These are phyloP conservation scores for Chalciporus pseudorubinellus DNA, from an alignment of 768 basidiomycete genomes.

Conservation along the genomic window DNA sequence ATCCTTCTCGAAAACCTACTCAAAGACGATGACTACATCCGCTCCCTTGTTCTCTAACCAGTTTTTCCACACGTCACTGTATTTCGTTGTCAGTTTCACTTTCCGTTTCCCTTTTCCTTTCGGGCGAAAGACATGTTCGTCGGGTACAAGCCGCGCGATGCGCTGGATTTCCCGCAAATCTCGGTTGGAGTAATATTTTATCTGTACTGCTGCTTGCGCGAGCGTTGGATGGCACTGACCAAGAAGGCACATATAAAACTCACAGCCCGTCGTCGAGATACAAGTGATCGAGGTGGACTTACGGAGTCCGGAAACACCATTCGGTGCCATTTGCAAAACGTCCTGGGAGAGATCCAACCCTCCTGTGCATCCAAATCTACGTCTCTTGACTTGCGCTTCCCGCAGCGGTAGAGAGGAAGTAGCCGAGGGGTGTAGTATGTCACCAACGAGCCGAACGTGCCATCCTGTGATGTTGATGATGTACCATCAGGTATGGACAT, in stretches of 20 bases:
- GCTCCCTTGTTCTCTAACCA: constrained; percentile 39
- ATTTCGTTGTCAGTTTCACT: constrained; percentile 25
- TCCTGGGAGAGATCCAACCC: constrained; percentile 31
- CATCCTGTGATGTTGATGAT: constrained; percentile 4
- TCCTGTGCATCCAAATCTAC: constrained; percentile 19
- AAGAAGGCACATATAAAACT: background rate
- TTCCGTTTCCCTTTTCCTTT: background rate
- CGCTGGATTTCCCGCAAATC: constrained; percentile 41
- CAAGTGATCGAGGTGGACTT: constrained; percentile 13
- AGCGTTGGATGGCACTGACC: constrained; percentile 36
- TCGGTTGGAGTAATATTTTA: constrained; percentile 37
- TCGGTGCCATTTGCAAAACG: constrained; percentile 46
- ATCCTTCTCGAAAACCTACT: constrained; percentile 6
- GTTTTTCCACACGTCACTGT: constrained; percentile 36
- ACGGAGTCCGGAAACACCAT: constrained; percentile 44
- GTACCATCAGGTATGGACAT: background rate
- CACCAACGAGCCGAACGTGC: constrained; percentile 22
- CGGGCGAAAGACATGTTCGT: constrained; percentile 35
- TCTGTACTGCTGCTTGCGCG: constrained; percentile 30
- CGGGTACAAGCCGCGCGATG: constrained; percentile 39
- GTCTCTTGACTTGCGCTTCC: background rate
- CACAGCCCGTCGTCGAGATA: background rate
- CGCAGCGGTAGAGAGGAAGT: constrained; percentile 37
- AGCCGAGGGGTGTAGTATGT: constrained; percentile 37
- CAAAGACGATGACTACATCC: constrained; percentile 36